Evolutionary conservation across 2,329 filamentous ascomycete genomes (phyloP).

Genomic region (Trematosphaeria pertusa): DNA sequence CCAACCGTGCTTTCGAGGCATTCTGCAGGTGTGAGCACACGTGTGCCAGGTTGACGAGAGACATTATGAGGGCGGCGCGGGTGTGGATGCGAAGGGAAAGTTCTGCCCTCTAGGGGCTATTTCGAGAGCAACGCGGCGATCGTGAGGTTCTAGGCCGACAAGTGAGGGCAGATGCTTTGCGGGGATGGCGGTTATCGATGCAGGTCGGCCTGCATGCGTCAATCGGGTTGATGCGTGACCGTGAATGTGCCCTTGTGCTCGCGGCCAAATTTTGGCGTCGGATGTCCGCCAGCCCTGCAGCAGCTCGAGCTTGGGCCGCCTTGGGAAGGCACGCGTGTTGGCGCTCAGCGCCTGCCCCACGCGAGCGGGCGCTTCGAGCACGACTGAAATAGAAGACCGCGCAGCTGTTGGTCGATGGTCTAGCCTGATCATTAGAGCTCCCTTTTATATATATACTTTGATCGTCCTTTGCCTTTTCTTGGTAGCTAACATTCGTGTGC

Average conservation of each 20-base stretch:
- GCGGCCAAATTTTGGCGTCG: slow-evolving; percentile 37
- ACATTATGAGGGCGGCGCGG: slow-evolving; percentile 59
- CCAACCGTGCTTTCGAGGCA: slow-evolving; percentile 81
- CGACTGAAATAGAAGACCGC: slow-evolving; percentile 42
- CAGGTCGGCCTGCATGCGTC: no score
- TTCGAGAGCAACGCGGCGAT: slow-evolving; percentile 19
- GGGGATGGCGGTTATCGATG: slow-evolving; percentile 9
- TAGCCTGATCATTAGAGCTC: slow-evolving; percentile 13
- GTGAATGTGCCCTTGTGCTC: no score
- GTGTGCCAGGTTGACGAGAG: slow-evolving; percentile 76
- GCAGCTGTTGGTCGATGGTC: slow-evolving; percentile 25
- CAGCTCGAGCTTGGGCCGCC: slow-evolving; percentile 24
- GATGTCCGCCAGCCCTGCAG: slow-evolving; percentile 34
- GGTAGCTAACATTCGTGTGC: not conserved
- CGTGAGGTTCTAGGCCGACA: not conserved
- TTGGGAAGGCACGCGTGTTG: slow-evolving; percentile 13
- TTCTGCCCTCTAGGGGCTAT: slow-evolving; percentile 39
- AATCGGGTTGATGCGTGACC: no score
- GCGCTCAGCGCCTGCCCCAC: slow-evolving; percentile 23
- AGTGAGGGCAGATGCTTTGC: not conserved
- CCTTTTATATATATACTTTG: slow-evolving; percentile 12
- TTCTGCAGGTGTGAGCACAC: slow-evolving; percentile 93
- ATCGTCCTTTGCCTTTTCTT: not conserved
- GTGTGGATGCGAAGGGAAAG: slow-evolving; percentile 6
- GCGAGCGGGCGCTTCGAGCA: slow-evolving; percentile 41